Base-by-base conservation (phyloP, 2,329 filamentous ascomycete genomes). In the Aschersonia sp. region DNA sequence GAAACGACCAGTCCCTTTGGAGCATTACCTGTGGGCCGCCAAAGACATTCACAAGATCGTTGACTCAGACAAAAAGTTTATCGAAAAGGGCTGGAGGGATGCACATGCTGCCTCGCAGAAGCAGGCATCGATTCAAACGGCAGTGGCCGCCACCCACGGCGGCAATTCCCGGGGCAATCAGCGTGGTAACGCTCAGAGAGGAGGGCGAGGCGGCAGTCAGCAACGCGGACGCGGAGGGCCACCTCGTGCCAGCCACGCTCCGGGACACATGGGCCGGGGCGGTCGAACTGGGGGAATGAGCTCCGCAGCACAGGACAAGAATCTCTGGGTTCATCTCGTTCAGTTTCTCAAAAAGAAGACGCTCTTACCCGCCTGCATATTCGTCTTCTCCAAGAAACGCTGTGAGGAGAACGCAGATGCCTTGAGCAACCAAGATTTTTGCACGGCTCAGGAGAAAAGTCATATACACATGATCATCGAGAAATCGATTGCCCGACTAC, bases 331-430 rank as follows among this genome's bases (percentile, higher is more conserved):
- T 38, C 87, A 96, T 59, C 76, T 98, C 40, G 89, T 98, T 3
- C 87, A 94, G 58, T 89, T 87, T 64, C 73, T 98, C 47, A 86
- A 82, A 57, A 95, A 94, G 63, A 80, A 89, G 47, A 87, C 80
- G 45, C 73, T 98, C 4, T 76, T 98, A 3, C 92, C 92, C 0
- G 88, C 85, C 6, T 97, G 91, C 62, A 94, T 98, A 55, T 98
- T 98, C 60, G 91, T 98, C 48, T 98, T 98, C 65, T 98, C 92
- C 3, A 98, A 97, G 69, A 95, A 92, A 65, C 76, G 92, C 47
- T 97, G 92, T 58, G 92, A 98, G 64, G 89, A 97, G 61, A 98
- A 97, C 61, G 92, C 92, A 1, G 88, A 96, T 61, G 91, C 92
- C 0, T 72, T 98, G 29, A 91, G 86, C 52, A 97, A 96, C 59